Conservation (phyloP, 257 asterid species). For the Jacaranda mimosifolia region DNA sequence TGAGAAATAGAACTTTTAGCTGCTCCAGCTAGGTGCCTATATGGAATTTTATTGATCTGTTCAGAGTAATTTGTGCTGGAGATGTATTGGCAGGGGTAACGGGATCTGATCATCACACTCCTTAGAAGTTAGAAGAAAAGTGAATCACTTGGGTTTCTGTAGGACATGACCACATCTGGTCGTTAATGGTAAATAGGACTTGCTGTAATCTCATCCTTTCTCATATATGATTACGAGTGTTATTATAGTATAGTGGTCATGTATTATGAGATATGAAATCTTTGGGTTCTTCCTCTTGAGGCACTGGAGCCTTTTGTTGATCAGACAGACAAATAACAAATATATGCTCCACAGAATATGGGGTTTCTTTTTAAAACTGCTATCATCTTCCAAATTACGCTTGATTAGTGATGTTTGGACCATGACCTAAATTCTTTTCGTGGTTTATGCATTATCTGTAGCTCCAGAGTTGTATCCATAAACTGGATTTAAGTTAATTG, state of each 20-base stretch:
- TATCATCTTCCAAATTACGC: not conserved
- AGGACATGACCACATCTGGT: not conserved
- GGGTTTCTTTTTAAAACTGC: not conserved
- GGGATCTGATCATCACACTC: too few relatives aligned
- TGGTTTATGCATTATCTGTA: not conserved
- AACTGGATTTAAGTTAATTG: not conserved
- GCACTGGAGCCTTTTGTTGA: not conserved
- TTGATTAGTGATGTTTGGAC: conserved; percentile 12
- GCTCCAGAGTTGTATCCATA: not conserved
- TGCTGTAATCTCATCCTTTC: not conserved
- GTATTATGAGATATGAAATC: not conserved
- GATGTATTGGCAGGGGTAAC: too few relatives aligned
- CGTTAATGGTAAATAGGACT: not conserved
- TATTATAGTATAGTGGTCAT: not conserved
- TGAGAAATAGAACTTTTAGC: not conserved
- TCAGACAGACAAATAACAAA: not conserved
- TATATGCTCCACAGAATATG: not conserved
- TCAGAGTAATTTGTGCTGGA: not conserved
- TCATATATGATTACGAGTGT: not conserved
- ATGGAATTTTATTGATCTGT: not conserved
- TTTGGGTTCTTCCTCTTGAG: not conserved
- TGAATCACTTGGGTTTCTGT: too few relatives aligned
- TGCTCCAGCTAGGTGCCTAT: not conserved
- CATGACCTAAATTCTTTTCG: conserved; percentile 4
- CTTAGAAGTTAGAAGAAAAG: too few relatives aligned